phyloP scores from a whole-genome alignment of 164 flowering plant genomes.

The Aristolochia californica region DNA sequence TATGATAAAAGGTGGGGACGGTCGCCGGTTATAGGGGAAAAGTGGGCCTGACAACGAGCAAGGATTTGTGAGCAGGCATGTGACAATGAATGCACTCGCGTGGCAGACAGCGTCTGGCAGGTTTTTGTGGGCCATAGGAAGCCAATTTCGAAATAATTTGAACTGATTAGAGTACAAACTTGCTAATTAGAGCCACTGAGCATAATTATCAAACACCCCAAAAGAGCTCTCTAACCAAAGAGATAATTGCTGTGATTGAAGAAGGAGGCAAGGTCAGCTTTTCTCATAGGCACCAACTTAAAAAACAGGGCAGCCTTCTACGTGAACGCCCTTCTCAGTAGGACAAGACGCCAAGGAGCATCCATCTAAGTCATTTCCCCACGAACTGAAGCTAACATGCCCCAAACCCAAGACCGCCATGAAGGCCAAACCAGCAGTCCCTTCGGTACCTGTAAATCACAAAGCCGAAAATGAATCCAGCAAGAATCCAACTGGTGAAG shows the following conservation, averaged over 20 bases:
- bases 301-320: constrained; percentile 65
- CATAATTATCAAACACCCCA: too few relatives aligned
- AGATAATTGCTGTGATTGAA: too few relatives aligned
- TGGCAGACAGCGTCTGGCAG: constrained; percentile 50
- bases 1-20: constrained; percentile 62
- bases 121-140: constrained; percentile 33
- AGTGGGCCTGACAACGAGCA: constrained; percentile 2
- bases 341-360: constrained; percentile 73
- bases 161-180: too few relatives aligned
- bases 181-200: too few relatives aligned
- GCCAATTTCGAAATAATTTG: too few relatives aligned
- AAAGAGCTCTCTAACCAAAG: too few relatives aligned
- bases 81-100: constrained; percentile 37
- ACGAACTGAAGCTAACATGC: constrained; percentile 40
- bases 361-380: constrained; percentile 71
- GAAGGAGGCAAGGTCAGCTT: too few relatives aligned
- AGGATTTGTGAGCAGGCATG: constrained; percentile 40
- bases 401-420: constrained; percentile 69
- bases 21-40: constrained; percentile 27
- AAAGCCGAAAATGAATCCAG: constrained; percentile 61
- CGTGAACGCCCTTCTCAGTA: constrained; percentile 48
- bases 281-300: too few relatives aligned
- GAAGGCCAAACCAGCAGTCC: constrained; percentile 72
- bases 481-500: constrained; percentile 54
- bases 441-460: constrained; percentile 48